Conservation (phyloP, 148 eudicot species). For the Rhododendron kiyosumense region DNA sequence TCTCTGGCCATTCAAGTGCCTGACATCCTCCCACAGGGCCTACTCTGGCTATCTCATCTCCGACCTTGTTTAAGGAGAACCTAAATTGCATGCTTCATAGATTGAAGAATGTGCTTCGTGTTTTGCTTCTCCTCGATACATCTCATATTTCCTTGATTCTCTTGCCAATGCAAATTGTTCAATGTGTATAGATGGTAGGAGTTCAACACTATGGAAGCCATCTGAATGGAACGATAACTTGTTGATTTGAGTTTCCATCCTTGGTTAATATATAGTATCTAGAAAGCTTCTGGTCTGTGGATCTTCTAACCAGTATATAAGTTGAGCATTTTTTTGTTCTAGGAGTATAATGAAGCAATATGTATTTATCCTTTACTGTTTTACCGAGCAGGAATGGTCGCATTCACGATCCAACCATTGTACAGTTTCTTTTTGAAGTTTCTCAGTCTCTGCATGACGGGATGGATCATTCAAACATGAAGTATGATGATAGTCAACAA, state of each 20-base stretch:
- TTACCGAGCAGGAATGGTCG: constrained; percentile 40
- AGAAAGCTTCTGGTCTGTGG: not conserved
- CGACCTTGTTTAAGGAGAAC: not conserved
- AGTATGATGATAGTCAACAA: constrained; percentile 49
- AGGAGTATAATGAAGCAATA: not conserved
- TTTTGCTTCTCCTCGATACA: not conserved
- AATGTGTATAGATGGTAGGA: not conserved
- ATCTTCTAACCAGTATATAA: not conserved
- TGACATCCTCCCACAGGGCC: not conserved
- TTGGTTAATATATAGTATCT: constrained; percentile 3
- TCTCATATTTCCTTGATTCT: not conserved
- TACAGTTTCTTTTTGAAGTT: constrained; percentile 63
- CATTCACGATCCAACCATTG: constrained; percentile 41
- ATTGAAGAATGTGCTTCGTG: not conserved
- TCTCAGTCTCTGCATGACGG: constrained; percentile 56
- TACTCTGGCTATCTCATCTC: not conserved
- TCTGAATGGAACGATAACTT: not conserved
- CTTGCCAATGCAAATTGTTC: not conserved
- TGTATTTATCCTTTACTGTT: constrained; percentile 4
- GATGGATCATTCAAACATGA: constrained; percentile 35
- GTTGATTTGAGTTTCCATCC: not conserved
- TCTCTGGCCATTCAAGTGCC: not conserved
- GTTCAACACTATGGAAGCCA: not conserved
- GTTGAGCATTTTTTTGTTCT: not conserved
- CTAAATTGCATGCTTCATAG: not conserved